Evolutionary conservation across 345 rosid species (phyloP), one percentile per base, ranked within the genome.

Genomic region (Boechera retrofracta): DNA sequence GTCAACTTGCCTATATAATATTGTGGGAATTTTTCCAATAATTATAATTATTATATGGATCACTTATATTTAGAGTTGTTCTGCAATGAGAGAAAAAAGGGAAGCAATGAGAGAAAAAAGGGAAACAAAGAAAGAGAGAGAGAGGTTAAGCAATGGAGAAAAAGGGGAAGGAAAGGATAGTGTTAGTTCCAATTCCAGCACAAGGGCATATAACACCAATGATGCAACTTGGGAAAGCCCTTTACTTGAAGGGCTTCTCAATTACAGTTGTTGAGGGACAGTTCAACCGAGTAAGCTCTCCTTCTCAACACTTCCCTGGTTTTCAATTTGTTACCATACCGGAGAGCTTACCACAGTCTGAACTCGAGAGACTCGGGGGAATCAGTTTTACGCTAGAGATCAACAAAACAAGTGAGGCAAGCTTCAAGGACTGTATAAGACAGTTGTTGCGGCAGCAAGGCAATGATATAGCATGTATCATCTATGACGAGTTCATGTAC

Each of bases 201-300:
- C 87, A 86, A 64, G 96, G 97, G 5, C 96, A 92, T 72, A 35
- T 87, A 55, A 87, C 74, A 59, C 91, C 96, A 0, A 84, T 90
- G 81, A 82, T 92, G 76, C 88, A 86, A 59, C 91, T 87, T 0
- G 92, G 81, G 2, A 41, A 83, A 60, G 72, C 82, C 41, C 89
- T 92, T 26, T 59, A 83, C 68, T 77, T 80, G 5, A 81, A 67
- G 10, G 92, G 92, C 16, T 90, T 86, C 80, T 77, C 82, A 62
- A 84, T 90, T 64, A 82, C 89, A 18, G 36, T 87, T 39, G 79
- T 73, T 61, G 84, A 84, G 53, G 57, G 80, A 38, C 32, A 42
- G 0, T 76, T 68, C 80, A 82, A 82, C 62, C 74, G 55, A 9
- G 86, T 87, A 2, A 51, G 7, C 48, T 61, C 69, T 77, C 39